phyloP scores from a whole-genome alignment of 441 rosid species.

The Metrosideros polymorpha region DNA sequence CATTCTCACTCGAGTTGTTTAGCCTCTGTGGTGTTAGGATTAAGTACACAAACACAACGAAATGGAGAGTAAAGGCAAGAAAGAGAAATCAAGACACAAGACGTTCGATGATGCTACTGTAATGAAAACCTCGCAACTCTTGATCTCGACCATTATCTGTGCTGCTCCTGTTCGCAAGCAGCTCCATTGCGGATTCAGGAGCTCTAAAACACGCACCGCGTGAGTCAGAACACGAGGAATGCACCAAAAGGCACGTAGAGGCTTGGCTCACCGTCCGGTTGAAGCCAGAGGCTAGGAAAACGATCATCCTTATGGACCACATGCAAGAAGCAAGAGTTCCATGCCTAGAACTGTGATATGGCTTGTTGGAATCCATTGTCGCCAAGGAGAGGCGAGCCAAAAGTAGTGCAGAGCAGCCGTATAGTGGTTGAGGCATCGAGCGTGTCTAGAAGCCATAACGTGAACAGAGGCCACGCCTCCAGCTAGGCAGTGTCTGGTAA shows the following conservation, averaged over 20 bases:
- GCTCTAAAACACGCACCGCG: conserved; percentile 35
- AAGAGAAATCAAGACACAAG: too few species aligned
- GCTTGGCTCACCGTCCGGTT: neutral
- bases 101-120: neutral
- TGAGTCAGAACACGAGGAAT: conserved; percentile 31
- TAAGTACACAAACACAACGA: too few species aligned
- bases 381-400: conserved; percentile 49
- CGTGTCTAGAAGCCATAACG: conserved; percentile 44
- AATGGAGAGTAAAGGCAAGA: too few species aligned
- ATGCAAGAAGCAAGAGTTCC: conserved; percentile 64
- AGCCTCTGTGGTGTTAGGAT: neutral
- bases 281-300: conserved; percentile 13
- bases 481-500: conserved; percentile 51
- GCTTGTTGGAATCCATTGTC: conserved; percentile 28
- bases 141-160: neutral
- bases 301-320: conserved; percentile 28
- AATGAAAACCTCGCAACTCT: neutral
- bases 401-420: conserved; percentile 56
- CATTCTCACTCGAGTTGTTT: neutral
- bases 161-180: conserved; percentile 9
- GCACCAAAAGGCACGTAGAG: conserved; percentile 47
- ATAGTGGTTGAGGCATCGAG: conserved; percentile 10
- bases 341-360: conserved; percentile 18
- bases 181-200: conserved; percentile 16
- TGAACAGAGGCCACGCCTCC: conserved; percentile 68